Percentiles rank a stretch among this genome's conserved stretches.
Evolutionary conservation across 192 early-diverging fungal genomes (phyloP).

Genomic region (Backusella morwellensis): DNA sequence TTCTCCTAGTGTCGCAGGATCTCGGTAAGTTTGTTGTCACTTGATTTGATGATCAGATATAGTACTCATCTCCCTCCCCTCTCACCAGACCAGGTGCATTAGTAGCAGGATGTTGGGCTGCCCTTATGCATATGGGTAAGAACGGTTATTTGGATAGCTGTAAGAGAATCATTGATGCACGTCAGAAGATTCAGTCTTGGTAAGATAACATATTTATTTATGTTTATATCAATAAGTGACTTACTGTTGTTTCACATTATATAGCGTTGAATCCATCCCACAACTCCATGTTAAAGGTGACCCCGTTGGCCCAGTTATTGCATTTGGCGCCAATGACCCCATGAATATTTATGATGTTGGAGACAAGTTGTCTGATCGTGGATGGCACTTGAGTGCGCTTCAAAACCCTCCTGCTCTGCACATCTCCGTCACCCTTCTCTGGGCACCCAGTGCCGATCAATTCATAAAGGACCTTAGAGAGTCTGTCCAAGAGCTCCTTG

Average conservation of each 20-base stretch:
- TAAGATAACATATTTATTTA: slow-evolving; percentile 22
- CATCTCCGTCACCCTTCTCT: slow-evolving; percentile 85
- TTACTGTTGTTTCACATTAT: neutral
- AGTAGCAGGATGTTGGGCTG: slow-evolving; percentile 95
- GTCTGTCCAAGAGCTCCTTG: slow-evolving; percentile 63
- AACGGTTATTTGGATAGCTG: slow-evolving; percentile 83
- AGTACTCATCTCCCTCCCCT: neutral
- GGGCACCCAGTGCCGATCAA: slow-evolving; percentile 63
- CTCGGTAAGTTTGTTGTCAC: slow-evolving; percentile 44
- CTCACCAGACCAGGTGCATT: slow-evolving; percentile 74
- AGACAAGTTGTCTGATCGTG: slow-evolving; percentile 75
- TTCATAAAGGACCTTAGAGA: slow-evolving; percentile 80
- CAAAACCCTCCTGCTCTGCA: slow-evolving; percentile 90
- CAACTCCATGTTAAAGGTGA: slow-evolving; percentile 83
- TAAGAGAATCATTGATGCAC: slow-evolving; percentile 74
- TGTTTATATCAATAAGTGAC: neutral
- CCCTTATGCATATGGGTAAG: slow-evolving; percentile 85
- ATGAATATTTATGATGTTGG: slow-evolving; percentile 83
- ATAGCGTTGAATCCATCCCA: slow-evolving; percentile 52
- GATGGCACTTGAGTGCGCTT: slow-evolving; percentile 87
- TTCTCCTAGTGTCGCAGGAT: slow-evolving; percentile 89
- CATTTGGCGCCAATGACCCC: slow-evolving; percentile 70
- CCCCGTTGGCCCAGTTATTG: slow-evolving; percentile 62
- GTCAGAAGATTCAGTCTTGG: slow-evolving; percentile 66
- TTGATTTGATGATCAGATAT: neutral